Evolutionary conservation across 2,329 filamentous ascomycete species (phyloP).

Genomic region (Colletotrichum sp.): DNA sequence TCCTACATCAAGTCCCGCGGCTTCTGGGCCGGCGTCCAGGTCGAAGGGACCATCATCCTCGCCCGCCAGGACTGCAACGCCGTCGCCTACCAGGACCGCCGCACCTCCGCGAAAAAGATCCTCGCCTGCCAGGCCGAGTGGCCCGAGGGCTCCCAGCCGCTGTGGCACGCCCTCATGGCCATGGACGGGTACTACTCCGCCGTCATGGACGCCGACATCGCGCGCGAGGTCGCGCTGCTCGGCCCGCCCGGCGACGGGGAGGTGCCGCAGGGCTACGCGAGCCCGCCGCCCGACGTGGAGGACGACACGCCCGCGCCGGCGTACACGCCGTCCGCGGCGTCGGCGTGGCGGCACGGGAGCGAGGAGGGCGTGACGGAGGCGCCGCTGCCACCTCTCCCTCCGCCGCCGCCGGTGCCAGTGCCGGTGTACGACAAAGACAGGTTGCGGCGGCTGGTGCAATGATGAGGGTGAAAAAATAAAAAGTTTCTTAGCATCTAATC

Average conservation of each 20-base stretch:
- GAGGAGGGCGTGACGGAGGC: constrained; percentile 14
- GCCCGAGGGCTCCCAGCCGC: constrained; percentile 40
- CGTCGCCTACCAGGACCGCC: constrained; percentile 70
- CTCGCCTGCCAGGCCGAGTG: constrained; percentile 41
- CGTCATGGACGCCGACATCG: constrained; percentile 27
- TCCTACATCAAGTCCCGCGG: constrained; percentile 84
- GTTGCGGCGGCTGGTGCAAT: neutral
- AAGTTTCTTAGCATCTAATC: neutral
- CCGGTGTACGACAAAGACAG: constrained; percentile 13
- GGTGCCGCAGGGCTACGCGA: constrained; percentile 14
- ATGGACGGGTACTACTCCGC: constrained; percentile 33
- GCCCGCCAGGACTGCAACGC: constrained; percentile 80
- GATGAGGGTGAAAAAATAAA: neutral
- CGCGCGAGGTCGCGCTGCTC: constrained; percentile 28
- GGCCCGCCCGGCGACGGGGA: constrained; percentile 23
- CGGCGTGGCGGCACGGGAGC: neutral
- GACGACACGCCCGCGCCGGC: neutral
- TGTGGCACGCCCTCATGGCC: constrained; percentile 43
- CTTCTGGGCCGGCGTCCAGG: constrained; percentile 77
- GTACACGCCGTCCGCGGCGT: neutral
- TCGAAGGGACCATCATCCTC: constrained; percentile 82
- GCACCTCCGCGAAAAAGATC: constrained; percentile 40
- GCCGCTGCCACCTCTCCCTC: neutral
- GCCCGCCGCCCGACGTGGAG: neutral
- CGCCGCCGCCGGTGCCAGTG: neutral